Evolutionary conservation across 1,284 basidiomycete species (phyloP).

Genomic region (Austropuccinia psidii): DNA sequence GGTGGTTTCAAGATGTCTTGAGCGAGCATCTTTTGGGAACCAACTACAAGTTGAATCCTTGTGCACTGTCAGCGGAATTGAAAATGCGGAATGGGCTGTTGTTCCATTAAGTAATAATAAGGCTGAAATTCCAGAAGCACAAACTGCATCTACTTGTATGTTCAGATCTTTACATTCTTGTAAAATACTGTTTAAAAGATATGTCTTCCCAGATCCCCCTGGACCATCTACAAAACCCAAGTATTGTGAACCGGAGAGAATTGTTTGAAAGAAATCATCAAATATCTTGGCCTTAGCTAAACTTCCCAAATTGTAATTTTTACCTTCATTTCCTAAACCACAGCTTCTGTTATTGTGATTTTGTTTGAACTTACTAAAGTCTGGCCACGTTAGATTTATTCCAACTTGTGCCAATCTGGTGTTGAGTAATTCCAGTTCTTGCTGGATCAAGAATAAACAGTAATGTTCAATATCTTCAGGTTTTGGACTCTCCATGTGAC

Average conservation of each 20-base stretch:
- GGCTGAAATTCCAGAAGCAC: background rate
- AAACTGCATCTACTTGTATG: background rate
- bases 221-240: conserved; percentile 46
- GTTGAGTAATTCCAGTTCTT: too few relatives aligned
- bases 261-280: conserved; percentile 46
- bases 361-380: too few relatives aligned
- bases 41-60: background rate
- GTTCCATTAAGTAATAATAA: background rate
- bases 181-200: background rate
- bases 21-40: background rate
- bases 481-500: background rate
- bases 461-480: background rate
- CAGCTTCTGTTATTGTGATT: too few relatives aligned
- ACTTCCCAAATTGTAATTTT: background rate
- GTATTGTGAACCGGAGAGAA: conserved; percentile 47
- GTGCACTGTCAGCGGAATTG: background rate
- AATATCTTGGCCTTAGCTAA: too few relatives aligned
- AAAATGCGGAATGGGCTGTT: background rate
- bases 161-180: background rate
- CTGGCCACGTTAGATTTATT: too few relatives aligned
- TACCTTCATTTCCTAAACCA: too few relatives aligned
- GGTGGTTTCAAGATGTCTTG: background rate
- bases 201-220: background rate
- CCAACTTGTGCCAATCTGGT: background rate
- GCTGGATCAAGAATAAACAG: background rate